Conservation (phyloP, 176 grass and related monocot species). For the Lolium multiflorum region DNA sequence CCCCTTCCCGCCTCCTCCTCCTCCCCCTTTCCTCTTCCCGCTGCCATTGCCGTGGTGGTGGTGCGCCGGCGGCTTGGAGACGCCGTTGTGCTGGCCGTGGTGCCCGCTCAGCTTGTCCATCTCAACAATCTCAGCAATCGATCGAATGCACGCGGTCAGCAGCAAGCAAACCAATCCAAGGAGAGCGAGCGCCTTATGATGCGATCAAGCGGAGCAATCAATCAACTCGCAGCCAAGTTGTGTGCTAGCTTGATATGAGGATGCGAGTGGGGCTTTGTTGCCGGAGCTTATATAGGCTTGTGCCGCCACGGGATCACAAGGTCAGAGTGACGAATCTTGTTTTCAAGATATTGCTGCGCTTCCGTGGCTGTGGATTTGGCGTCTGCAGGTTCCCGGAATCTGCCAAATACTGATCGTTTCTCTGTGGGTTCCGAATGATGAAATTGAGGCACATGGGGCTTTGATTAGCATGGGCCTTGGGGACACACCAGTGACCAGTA, state of each 20-base stretch:
- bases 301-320: constrained; percentile 24
- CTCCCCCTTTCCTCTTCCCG: constrained; percentile 26
- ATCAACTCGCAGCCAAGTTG: not conserved
- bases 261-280: not conserved
- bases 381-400: constrained; percentile 52
- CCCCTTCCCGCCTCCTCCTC: not conserved
- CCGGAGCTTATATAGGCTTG: constrained; percentile 45
- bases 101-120: constrained; percentile 63
- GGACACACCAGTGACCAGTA: too few relatives aligned
- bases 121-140: not conserved
- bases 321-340: constrained; percentile 27
- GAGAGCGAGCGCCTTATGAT: not conserved
- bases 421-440: not conserved
- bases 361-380: not conserved
- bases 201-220: not conserved
- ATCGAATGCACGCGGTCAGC: not conserved
- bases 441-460: constrained; percentile 8
- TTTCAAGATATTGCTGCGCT: constrained; percentile 33
- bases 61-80: constrained; percentile 65
- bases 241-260: constrained; percentile 5
- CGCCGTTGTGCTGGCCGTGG: constrained; percentile 42
- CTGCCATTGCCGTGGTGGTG: constrained; percentile 14
- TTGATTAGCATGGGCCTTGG: not conserved
- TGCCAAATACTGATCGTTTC: constrained; percentile 4
- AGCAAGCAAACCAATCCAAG: not conserved